Conservation (phyloP, 2,329 filamentous ascomycete species). For the Rhinocladiella similis region DNA sequence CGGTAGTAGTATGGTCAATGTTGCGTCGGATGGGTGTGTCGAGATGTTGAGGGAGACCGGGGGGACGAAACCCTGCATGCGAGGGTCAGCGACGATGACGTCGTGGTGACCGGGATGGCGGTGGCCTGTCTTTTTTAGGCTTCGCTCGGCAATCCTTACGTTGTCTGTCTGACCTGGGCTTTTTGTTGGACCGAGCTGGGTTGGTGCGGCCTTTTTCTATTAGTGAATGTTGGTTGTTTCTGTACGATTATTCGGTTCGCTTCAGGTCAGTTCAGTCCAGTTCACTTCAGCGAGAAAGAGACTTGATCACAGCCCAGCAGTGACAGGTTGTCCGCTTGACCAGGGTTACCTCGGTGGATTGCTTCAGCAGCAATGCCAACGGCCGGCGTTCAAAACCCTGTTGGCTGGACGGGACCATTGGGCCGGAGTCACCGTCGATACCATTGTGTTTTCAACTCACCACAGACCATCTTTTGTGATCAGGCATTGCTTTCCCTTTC, state of each 20-base stretch:
- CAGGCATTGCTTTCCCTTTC: neutral
- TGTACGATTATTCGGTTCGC: too few relatives aligned
- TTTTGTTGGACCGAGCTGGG: neutral
- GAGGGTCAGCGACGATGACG: neutral
- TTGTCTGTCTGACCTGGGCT: slow-evolving; percentile 2
- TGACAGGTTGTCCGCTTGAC: too few relatives aligned
- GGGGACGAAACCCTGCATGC: neutral
- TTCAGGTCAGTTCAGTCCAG: too few relatives aligned
- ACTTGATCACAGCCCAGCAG: too few relatives aligned
- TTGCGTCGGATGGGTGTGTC: neutral
- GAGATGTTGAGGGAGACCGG: neutral
- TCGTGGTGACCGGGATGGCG: neutral
- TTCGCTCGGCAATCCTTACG: slow-evolving; percentile 17
- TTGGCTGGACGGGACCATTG: neutral
- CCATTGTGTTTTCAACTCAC: neutral
- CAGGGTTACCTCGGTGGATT: neutral
- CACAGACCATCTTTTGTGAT: neutral
- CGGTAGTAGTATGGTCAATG: slow-evolving; percentile 1
- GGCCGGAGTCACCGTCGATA: neutral
- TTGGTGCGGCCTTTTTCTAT: slow-evolving; percentile 3
- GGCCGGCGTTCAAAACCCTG: neutral
- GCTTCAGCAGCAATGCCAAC: neutral
- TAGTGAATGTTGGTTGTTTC: too few relatives aligned
- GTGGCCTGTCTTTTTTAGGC: neutral
- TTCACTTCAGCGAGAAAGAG: too few relatives aligned